Evolutionary conservation across 352 stramenopile genomes (phyloP), one percentile per base, ranked within the genome.

Genomic region (Pythium scleroteichum): DNA sequence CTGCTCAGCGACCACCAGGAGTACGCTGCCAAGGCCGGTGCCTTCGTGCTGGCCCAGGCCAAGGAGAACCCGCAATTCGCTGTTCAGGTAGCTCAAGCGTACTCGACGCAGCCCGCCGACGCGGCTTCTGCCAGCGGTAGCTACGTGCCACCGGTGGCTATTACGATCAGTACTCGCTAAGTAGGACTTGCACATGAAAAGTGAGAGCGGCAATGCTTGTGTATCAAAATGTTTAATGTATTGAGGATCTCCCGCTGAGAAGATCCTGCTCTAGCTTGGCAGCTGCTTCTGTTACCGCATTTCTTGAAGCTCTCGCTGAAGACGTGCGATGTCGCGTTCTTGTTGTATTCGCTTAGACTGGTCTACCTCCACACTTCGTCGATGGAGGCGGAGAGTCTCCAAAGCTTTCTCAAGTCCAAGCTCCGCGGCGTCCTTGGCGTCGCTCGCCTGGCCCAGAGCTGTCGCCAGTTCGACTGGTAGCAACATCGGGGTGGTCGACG

Each of bases 1-100:
- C 32, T 92, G 56, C 54, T 94, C 32, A 70, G 68, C 56, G 66
- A 87, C 57, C 81, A 94, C 53, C 71, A 85, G 62, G 77, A 78
- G 22, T 70, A 85, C 13, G 80, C 75, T 1, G 70, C 75, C 17
- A 79, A 86, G 40, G 81, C 82, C 9, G 78, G 83, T 14, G 79
- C 81, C 6, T 93, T 84, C 54, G 72, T 92, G 51, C 62, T 90
- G 9, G 56, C 78, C 47, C 75, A 90, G 47, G 81, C 79, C 26
- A 80, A 95, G 59, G 58, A 89, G 19, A 87, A 89, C 57, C 85
- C 85, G 46, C 72, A 92, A 51, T 83, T 90, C 29, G 83, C 82
- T 41, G 71, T 75, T 7, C 78, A 94, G 71, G 79, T 89, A 5
- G 59, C 50, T 1, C 59, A 66, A 42, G 56, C 50, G 59, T 66